A percentile compares a stretch with the other conserved stretches of the same genome.
Evolutionary conservation across 352 stramenopile genomes (phyloP).

Genomic region (Phytophthora cactorum): DNA sequence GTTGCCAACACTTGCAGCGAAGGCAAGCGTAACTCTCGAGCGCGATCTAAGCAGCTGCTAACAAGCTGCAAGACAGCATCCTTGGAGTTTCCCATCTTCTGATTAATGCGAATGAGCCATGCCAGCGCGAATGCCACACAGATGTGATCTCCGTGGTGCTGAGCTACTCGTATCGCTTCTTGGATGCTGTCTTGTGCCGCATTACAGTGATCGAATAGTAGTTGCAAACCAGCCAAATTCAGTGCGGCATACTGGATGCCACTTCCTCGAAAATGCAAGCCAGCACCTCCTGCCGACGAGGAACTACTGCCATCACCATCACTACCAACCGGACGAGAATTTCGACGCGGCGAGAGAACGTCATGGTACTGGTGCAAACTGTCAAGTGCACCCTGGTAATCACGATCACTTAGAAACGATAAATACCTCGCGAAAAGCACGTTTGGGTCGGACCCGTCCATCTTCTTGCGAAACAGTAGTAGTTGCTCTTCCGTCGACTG

Average conservation of each 20-base stretch:
- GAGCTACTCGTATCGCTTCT: slow-evolving; percentile 80
- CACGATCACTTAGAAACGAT: slow-evolving; percentile 76
- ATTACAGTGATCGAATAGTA: slow-evolving; percentile 78
- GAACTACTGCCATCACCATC: slow-evolving; percentile 22
- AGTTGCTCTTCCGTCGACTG: slow-evolving; percentile 25
- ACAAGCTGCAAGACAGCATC: slow-evolving; percentile 35
- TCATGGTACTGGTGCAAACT: slow-evolving; percentile 95
- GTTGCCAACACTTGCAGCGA: slow-evolving; percentile 57
- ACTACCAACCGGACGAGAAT: slow-evolving; percentile 8
- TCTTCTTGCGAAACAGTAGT: slow-evolving; percentile 28
- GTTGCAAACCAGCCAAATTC: slow-evolving; percentile 88
- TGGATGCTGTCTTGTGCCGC: slow-evolving; percentile 80
- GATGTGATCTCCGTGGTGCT: slow-evolving; percentile 89
- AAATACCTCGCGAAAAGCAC: slow-evolving; percentile 90
- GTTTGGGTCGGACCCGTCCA: slow-evolving; percentile 47
- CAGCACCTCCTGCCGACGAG: slow-evolving; percentile 4
- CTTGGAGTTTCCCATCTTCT: slow-evolving; percentile 64
- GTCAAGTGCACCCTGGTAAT: slow-evolving; percentile 90
- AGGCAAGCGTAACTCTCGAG: slow-evolving; percentile 60
- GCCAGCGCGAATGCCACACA: slow-evolving; percentile 93
- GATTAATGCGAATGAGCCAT: slow-evolving; percentile 85
- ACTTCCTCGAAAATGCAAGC: slow-evolving; percentile 60
- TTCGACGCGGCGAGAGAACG: slow-evolving; percentile 72
- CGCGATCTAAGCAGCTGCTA: slow-evolving; percentile 63
- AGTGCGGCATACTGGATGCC: slow-evolving; percentile 92